Evolutionary conservation across 306 rosid species (phyloP), one percentile per base, ranked within the genome.

Genomic region (Sechiopsis laciniata): DNA sequence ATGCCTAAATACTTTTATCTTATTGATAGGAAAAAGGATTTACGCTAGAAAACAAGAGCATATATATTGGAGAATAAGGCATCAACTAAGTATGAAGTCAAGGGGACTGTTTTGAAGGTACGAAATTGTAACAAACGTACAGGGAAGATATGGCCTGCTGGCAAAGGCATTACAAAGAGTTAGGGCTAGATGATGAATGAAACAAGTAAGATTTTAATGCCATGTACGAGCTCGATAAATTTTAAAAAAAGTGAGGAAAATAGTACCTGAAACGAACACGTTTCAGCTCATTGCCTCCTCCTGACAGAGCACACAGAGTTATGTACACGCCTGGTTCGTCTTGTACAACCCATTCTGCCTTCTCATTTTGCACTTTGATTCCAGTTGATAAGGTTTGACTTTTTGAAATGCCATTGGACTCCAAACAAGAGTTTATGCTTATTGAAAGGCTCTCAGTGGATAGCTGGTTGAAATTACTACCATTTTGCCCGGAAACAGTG

Each of bases 221-320:
- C 55, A 42, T 5, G 1, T 42, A 11, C 19, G n/a, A 20, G 19
- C 52, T 42, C 35, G 46, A 20, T 14, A 48, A 68, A 68, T 20
- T 19, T 13, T 32, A 13, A 11, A 46, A 22, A 68, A 22, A 68
- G 21, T 22, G 73, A 3, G 20, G 42, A 6, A 68, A 52, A 68
- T 19, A 63, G 80, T 82, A 94, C 98, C 98, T 94, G 97, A 94
- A 94, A 79, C 96, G 97, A 77, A 91, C 97, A 2, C 92, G 95
- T 79, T 83, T 85, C 72, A 94, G 97, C 78, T 91, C 99, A 82
- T 79, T 87, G 51, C 90, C 89, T 46, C 96, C 96, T 17, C 72
- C 78, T 32, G 87, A 92, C 80, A 80, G 78, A 61, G 88, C 71
- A 70, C 82, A 77, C 84, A 94, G 54, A 76, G 92, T 90, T 77